Percentiles rank a stretch among this genome's conserved stretches.
Evolutionary conservation across 2,329 filamentous ascomycete species (phyloP).

Genomic region (Lasiodiplodia hormozganensis): DNA sequence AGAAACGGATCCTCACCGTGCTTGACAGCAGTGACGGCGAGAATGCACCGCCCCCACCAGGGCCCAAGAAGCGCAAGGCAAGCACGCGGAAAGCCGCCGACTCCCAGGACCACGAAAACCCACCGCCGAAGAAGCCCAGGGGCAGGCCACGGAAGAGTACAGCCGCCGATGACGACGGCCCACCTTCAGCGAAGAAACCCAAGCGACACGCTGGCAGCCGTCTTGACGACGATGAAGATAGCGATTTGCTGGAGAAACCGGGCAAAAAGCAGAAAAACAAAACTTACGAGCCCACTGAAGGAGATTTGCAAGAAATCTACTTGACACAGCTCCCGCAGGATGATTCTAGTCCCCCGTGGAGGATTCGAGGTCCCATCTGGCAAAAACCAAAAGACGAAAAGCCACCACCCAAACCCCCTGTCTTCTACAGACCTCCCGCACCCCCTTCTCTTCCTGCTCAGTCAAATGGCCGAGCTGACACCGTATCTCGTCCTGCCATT

Average conservation of each 20-base stretch:
- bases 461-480: not conserved
- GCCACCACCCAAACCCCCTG: conserved; percentile 32
- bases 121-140: conserved; percentile 22
- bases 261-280: conserved; percentile 48
- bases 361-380: conserved; percentile 56
- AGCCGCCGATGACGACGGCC: not conserved
- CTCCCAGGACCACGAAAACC: not conserved
- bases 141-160: conserved; percentile 24
- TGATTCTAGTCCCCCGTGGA: conserved; percentile 42
- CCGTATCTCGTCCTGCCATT: not conserved
- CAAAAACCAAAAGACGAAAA: conserved; percentile 44
- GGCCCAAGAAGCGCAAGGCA: conserved; percentile 10
- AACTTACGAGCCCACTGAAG: conserved; percentile 51
- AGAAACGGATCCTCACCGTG: conserved; percentile 24
- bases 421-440: conserved; percentile 30
- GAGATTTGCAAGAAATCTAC: conserved; percentile 50
- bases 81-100: conserved; percentile 18
- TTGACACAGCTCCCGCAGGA: conserved; percentile 53
- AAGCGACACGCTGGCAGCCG: conserved; percentile 16
- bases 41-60: not conserved
- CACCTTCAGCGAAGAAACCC: conserved; percentile 5
- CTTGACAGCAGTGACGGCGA: conserved; percentile 25
- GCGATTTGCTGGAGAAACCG: conserved; percentile 27
- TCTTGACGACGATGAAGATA: conserved; percentile 4
- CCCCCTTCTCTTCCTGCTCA: conserved; percentile 11